Conservation (phyloP, 1,139 yeast species). For the Scheffersomyces segobiensis region DNA sequence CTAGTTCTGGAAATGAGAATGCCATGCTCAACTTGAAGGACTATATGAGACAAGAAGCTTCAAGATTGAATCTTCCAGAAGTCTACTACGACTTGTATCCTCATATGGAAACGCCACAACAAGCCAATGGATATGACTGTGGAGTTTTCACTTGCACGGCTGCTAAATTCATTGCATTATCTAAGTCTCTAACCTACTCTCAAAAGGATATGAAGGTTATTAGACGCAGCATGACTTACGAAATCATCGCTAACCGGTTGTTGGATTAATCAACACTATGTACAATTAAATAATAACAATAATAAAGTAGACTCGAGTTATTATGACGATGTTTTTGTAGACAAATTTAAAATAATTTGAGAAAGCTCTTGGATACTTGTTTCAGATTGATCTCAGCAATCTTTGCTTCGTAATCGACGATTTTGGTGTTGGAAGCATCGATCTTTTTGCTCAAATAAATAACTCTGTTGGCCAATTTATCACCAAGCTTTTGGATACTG, state of each 20-base stretch:
- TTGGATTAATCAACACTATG: constrained; percentile 4
- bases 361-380: constrained; percentile 10
- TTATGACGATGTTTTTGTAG: neutral
- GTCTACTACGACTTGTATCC: constrained; percentile 31
- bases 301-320: neutral
- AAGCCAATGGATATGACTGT: constrained; percentile 89
- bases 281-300: neutral
- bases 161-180: constrained; percentile 59
- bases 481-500: constrained; percentile 51
- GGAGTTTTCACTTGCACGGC: constrained; percentile 91
- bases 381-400: constrained; percentile 18
- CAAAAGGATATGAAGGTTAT: constrained; percentile 72
- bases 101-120: constrained; percentile 69
- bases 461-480: constrained; percentile 59
- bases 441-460: constrained; percentile 68
- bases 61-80: constrained; percentile 31
- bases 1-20: constrained; percentile 50
- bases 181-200: constrained; percentile 49
- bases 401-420: constrained; percentile 41
- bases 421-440: constrained; percentile 50
- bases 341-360: neutral
- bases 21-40: constrained; percentile 56
- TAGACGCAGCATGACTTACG: constrained; percentile 70
- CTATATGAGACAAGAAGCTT: constrained; percentile 62
- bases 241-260: constrained; percentile 30